phyloP scores from a whole-genome alignment of 495 filamentous ascomycete species.

The Aspergillus leporis region DNA sequence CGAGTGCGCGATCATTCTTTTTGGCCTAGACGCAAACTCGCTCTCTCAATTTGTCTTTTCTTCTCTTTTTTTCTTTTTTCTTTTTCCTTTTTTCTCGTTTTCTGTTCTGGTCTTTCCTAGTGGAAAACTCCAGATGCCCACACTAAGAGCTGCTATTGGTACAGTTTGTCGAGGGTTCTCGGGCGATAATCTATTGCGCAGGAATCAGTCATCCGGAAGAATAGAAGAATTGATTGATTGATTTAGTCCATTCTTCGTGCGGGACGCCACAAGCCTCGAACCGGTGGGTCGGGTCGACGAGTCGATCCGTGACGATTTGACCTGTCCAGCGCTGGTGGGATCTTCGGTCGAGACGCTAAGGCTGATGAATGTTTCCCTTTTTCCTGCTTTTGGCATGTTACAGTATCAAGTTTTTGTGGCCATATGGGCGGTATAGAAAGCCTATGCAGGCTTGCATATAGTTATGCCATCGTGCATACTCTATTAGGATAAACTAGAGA shows the following conservation, averaged over 20 bases:
- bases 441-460: too few species aligned
- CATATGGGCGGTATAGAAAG: too few species aligned
- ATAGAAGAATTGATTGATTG: not conserved
- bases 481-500: not conserved
- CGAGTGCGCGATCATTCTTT: too few species aligned
- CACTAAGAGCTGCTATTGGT: not conserved
- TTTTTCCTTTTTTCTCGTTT: constrained; percentile 1
- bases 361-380: not conserved
- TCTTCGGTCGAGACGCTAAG: not conserved
- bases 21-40: too few species aligned
- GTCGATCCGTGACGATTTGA: not conserved
- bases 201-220: not conserved
- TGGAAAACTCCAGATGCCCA: not conserved
- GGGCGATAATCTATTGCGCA: not conserved
- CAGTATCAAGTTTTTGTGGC: too few species aligned
- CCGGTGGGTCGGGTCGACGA: not conserved
- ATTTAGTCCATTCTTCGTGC: not conserved
- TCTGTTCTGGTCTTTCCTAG: not conserved
- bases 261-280: not conserved
- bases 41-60: not conserved
- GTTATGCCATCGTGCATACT: too few species aligned
- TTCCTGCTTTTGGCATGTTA: not conserved
- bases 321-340: not conserved
- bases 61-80: not conserved
- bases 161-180: not conserved